A percentile compares a stretch with the other conserved stretches of the same genome.
Evolutionary conservation across 495 filamentous ascomycete species (phyloP).

Genomic region (Jackrogersella minutella): DNA sequence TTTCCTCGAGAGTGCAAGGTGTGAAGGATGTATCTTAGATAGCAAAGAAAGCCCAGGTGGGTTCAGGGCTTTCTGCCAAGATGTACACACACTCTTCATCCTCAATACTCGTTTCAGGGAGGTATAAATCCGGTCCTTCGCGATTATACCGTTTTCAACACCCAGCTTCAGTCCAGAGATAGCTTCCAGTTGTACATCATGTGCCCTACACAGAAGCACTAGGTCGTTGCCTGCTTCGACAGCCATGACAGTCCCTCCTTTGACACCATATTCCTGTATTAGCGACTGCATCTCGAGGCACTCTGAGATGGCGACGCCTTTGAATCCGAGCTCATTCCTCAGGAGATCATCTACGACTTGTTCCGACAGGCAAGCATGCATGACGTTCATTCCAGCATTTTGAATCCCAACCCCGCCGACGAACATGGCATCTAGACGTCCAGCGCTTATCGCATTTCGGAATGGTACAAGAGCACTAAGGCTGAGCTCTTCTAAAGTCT

Average conservation of each 20-base stretch:
- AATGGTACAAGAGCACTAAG: conserved; percentile 86
- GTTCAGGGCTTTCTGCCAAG: conserved; percentile 83
- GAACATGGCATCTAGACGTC: conserved; percentile 86
- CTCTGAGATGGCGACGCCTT: conserved; percentile 91
- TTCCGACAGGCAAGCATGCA: conserved; percentile 90
- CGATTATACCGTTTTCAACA: conserved; percentile 84
- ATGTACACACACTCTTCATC: conserved; percentile 79
- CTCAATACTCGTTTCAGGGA: conserved; percentile 76
- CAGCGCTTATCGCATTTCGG: conserved; percentile 81
- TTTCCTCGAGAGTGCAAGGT: conserved; percentile 77
- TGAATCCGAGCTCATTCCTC: conserved; percentile 81
- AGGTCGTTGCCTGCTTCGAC: conserved; percentile 92
- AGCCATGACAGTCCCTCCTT: conserved; percentile 91
- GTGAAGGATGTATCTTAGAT: conserved; percentile 79
- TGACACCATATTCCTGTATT: conserved; percentile 89
- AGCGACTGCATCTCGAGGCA: conserved; percentile 96
- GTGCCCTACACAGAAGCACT: conserved; percentile 83
- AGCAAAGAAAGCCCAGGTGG: conserved; percentile 75
- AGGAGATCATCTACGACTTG: conserved; percentile 88
- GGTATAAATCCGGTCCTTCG: conserved; percentile 73
- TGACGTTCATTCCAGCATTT: conserved; percentile 85
- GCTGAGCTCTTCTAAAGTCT: conserved; percentile 86
- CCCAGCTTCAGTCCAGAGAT: conserved; percentile 84
- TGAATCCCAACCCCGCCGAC: conserved; percentile 89
- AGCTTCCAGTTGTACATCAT: conserved; percentile 85